phyloP scores from a whole-genome alignment of 1,284 basidiomycete species.

The Ustilago sp. region DNA sequence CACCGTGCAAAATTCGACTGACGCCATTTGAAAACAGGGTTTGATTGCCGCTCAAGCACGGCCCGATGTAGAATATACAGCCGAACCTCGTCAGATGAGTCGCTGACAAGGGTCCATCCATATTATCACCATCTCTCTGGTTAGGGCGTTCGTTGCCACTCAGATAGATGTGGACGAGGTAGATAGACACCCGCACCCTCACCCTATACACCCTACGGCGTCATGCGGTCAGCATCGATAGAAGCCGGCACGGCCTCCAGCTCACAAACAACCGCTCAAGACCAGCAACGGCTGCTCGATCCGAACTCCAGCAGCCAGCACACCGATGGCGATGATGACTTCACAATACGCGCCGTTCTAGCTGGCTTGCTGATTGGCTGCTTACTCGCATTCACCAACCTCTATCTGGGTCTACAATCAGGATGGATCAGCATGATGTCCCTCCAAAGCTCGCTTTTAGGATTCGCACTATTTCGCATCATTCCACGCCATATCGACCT shows the following conservation, averaged over 20 bases:
- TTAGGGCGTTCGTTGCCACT: no score
- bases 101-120: background rate
- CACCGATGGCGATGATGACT: conserved; percentile 31
- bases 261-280: background rate
- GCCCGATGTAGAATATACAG: conserved; percentile 12
- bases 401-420: conserved; percentile 81
- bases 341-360: conserved; percentile 71
- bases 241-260: background rate
- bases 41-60: background rate
- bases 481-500: conserved; percentile 69
- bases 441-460: conserved; percentile 89
- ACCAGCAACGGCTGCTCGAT: background rate
- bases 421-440: conserved; percentile 91
- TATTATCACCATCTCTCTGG: background rate
- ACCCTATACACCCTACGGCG: background rate
- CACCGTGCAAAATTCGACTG: background rate
- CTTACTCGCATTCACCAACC: conserved; percentile 80
- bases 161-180: background rate
- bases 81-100: background rate
- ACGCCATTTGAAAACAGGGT: conserved; percentile 1
- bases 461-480: conserved; percentile 83
- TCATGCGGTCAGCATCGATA: conserved; percentile 17
- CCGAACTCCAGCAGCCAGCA: background rate
- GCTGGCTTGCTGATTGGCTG: conserved; percentile 79
- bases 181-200: no score